A percentile compares a stretch with the other conserved stretches of the same genome.
These are phyloP conservation scores for Trifolium subterraneum DNA, from an alignment of 306 rosid species.

Conservation along the genomic window DNA sequence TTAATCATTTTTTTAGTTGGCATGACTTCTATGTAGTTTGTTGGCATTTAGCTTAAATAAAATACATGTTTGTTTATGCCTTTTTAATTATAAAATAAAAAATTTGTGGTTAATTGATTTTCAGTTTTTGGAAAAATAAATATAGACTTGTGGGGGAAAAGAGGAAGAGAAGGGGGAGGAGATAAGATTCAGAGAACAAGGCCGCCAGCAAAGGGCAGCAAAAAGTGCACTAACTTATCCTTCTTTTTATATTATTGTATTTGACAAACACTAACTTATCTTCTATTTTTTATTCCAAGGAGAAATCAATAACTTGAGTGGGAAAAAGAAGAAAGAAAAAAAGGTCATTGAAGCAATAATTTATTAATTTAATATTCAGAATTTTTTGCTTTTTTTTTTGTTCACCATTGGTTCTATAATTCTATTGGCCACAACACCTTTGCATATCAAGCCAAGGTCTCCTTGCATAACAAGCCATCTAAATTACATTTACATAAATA, in stretches of 20 bases:
- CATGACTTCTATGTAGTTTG: too few species aligned
- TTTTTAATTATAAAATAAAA: background rate
- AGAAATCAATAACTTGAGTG: conserved; percentile 3
- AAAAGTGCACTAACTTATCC: conserved; percentile 19
- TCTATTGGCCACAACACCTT: background rate
- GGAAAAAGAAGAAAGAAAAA: conserved; percentile 12
- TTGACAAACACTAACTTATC: too few species aligned
- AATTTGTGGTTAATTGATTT: background rate
- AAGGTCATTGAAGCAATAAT: conserved; percentile 6
- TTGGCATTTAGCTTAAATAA: too few species aligned
- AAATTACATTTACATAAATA: too few species aligned
- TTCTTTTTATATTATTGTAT: background rate
- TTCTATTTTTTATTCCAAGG: background rate
- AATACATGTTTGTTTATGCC: too few species aligned
- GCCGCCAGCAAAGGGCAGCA: conserved; percentile 9
- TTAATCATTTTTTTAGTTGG: too few species aligned
- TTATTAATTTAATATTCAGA: conserved; percentile 15
- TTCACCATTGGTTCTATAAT: conserved; percentile 13
- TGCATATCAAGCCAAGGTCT: background rate
- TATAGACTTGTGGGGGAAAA: background rate
- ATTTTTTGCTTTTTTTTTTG: conserved; percentile 31
- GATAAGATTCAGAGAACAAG: conserved; percentile 3
- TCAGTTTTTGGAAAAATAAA: background rate
- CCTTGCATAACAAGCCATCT: too few species aligned
- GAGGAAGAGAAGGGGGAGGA: background rate